Evolutionary conservation across 2,329 filamentous ascomycete genomes (phyloP).

Genomic region (Penicillium griseofulvum): DNA sequence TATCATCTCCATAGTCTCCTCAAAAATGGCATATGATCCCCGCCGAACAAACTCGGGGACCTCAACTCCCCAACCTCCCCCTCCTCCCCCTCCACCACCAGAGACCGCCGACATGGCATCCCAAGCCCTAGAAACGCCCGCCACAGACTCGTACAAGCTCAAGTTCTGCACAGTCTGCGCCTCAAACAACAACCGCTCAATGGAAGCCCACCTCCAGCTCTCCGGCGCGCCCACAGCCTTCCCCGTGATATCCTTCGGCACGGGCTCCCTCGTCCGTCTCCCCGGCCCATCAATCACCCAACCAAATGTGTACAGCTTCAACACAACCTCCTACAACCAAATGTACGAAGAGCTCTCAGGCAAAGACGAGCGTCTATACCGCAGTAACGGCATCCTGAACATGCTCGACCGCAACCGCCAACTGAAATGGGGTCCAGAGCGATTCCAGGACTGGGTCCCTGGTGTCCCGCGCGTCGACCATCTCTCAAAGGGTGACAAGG

Average conservation of each 20-base stretch:
- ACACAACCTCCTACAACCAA: slow-evolving; percentile 88
- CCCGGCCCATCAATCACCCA: slow-evolving; percentile 88
- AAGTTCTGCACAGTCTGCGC: slow-evolving; percentile 99
- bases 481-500: slow-evolving; percentile 65
- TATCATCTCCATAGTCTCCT: slow-evolving; percentile 15
- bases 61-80: slow-evolving; percentile 43
- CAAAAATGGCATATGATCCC: slow-evolving; percentile 51
- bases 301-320: slow-evolving; percentile 98
- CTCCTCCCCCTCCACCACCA: slow-evolving; percentile 51
- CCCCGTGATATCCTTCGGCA: slow-evolving; percentile 97
- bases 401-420: slow-evolving; percentile 91
- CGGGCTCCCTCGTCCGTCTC: slow-evolving; percentile 87
- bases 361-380: slow-evolving; percentile 85
- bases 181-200: slow-evolving; percentile 98
- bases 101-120: slow-evolving; percentile 20
- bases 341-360: slow-evolving; percentile 88
- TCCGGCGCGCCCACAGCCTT: slow-evolving; percentile 78
- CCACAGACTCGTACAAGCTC: slow-evolving; percentile 71
- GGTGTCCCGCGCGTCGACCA: slow-evolving; percentile 80
- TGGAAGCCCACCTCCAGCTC: slow-evolving; percentile 97
- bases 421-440: slow-evolving; percentile 92
- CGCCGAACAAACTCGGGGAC: slow-evolving; percentile 50
- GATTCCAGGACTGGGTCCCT: slow-evolving; percentile 96
- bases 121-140: slow-evolving; percentile 8
- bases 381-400: slow-evolving; percentile 86